Evolutionary conservation across 2,329 filamentous ascomycete species (phyloP).

Genomic region (Ophiostoma populinum): DNA sequence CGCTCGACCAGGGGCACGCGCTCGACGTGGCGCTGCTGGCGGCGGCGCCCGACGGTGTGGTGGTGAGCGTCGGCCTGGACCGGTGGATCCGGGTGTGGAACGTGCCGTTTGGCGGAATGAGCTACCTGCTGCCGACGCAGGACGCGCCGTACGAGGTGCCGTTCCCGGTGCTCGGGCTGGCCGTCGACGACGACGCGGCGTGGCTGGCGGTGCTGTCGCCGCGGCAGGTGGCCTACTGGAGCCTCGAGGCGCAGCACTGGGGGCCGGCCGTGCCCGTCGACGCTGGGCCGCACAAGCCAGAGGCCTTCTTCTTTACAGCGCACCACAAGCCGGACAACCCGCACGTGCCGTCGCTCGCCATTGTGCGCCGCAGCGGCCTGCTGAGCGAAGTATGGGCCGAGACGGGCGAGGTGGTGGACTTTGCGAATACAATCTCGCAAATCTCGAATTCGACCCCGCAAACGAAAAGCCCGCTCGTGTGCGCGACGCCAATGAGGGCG

Average conservation of each 20-base stretch:
- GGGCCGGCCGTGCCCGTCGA: slow-evolving; percentile 36
- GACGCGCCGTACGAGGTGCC: slow-evolving; percentile 18
- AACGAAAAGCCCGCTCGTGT: slow-evolving; percentile 33
- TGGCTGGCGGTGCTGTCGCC: slow-evolving; percentile 51
- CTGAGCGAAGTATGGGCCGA: slow-evolving; percentile 40
- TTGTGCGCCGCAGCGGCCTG: slow-evolving; percentile 47
- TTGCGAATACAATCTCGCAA: slow-evolving; percentile 35
- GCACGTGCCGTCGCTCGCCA: slow-evolving; percentile 30
- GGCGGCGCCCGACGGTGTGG: slow-evolving; percentile 42
- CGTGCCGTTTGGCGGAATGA: slow-evolving; percentile 25
- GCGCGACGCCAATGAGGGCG: slow-evolving; percentile 28
- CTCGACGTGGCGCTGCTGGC: slow-evolving; percentile 52
- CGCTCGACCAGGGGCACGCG: slow-evolving; percentile 43
- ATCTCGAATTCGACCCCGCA: no score
- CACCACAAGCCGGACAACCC: slow-evolving; percentile 18
- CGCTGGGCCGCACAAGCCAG: slow-evolving; percentile 37
- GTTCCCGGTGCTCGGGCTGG: slow-evolving; percentile 44
- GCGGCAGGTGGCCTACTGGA: slow-evolving; percentile 44
- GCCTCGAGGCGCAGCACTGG: slow-evolving; percentile 38
- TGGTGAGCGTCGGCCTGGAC: slow-evolving; percentile 56
- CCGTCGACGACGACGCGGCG: slow-evolving; percentile 45
- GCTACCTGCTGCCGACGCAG: slow-evolving; percentile 25
- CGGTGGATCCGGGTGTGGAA: slow-evolving; percentile 51
- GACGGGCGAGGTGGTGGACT: slow-evolving; percentile 23
- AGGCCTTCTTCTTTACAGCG: slow-evolving; percentile 46